Conservation (phyloP, 1,139 yeast species). For the Debaryomycetaceae sp. region DNA sequence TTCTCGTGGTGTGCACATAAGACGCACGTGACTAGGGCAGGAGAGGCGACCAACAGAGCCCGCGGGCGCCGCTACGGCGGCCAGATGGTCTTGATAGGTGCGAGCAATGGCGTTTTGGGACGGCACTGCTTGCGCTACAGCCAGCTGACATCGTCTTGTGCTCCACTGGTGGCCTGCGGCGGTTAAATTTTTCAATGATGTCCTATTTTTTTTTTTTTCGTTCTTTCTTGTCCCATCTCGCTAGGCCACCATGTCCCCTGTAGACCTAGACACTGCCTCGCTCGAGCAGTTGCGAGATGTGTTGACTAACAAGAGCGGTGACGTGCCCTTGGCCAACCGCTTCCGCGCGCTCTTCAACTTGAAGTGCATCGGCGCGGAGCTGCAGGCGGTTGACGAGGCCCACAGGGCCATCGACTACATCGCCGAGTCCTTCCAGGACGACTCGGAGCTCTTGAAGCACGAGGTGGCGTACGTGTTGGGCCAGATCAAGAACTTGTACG, state of each 20-base stretch:
- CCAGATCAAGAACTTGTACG: conserved; percentile 79
- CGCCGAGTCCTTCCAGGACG: conserved; percentile 73
- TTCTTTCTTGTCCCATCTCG: neutral
- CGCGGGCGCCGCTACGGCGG: no score
- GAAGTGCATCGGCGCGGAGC: conserved; percentile 75
- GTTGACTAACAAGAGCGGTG: conserved; percentile 58
- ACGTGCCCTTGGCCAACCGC: conserved; percentile 73
- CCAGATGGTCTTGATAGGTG: no score
- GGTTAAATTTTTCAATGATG: neutral
- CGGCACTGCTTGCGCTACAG: neutral
- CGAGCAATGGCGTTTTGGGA: no score
- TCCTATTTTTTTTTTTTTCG: conserved; percentile 2
- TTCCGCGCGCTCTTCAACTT: conserved; percentile 91
- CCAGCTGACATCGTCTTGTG: neutral
- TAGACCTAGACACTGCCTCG: conserved; percentile 47
- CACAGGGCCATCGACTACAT: conserved; percentile 74
- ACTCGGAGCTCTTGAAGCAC: conserved; percentile 91
- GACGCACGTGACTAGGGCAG: no score
- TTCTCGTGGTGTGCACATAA: no score
- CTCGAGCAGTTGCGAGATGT: conserved; percentile 71
- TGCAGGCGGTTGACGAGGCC: conserved; percentile 44
- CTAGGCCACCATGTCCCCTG: conserved; percentile 14
- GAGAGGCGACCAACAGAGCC: no score
- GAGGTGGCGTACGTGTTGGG: conserved; percentile 99
- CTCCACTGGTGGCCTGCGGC: no score